Base-by-base conservation (phyloP, 2,329 filamentous ascomycete species). In the Thelonectria discophora region DNA sequence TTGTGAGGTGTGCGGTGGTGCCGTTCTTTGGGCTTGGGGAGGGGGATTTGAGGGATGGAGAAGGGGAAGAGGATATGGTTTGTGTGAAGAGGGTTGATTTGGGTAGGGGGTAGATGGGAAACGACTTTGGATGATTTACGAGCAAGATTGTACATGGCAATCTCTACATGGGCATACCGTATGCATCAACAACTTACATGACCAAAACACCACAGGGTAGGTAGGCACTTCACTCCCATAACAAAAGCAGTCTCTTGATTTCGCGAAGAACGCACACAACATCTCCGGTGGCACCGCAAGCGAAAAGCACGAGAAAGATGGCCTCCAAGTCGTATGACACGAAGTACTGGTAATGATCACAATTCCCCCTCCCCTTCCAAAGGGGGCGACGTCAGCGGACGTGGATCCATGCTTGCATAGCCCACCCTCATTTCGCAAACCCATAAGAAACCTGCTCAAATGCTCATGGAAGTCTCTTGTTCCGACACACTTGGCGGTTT, bases 1-100 rank as follows among this genome's bases (percentile, higher is more conserved):
- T 92, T 20, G 82, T 97, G 43, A 82, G 87, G 58, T 79, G 84
- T 65, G 91, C 82, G 2, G 85, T 97, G 2, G 80, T 77, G 76
- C 76, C 84, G 1, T 95, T 95, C 78, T 93, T 96, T 78, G 73
- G 68, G 2, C 52, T 75, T 17, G 67, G 71, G 20, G 62, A 58
- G 32, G 62, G 53, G n/a, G 65, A 53, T 13, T 52, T 66, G 56
- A 65, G 64, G 61, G 67, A 58, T 7, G 70, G 58, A 12, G 70
- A 67, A 30, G 74, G 68, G 21, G 74, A 75, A 9, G 77, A 75
- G 34, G 75, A 79, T 53, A 80, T 88, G 81, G 79, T 86, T 53
- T 66, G 80, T 59, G 86, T 87, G 39, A 80, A 80, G 69, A 76
- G 80, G 57, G 73, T 88, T 55, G 83, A 86, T 66, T 76, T 89